Conservation (phyloP, 1,284 basidiomycete species). For the Trametes sp. region DNA sequence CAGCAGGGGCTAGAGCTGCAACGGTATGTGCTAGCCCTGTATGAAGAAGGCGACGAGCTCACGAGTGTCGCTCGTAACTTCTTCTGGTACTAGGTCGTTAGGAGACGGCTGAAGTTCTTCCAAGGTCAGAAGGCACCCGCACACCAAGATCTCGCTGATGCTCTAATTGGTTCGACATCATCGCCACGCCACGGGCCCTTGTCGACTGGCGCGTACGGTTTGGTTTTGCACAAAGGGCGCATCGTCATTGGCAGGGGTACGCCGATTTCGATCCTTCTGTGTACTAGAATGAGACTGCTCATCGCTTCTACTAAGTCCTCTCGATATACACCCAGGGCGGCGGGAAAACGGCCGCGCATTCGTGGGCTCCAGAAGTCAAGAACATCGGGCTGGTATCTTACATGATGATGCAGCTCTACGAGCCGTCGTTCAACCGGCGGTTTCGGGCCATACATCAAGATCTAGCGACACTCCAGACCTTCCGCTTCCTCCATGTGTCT, state of each 20-base stretch:
- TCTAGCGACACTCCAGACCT: neutral
- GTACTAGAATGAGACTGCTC: too few relatives aligned
- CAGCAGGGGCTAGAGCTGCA: neutral
- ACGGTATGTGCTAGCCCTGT: neutral
- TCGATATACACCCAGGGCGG: neutral
- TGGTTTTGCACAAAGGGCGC: neutral
- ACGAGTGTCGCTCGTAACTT: too few relatives aligned
- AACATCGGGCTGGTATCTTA: constrained; percentile 9
- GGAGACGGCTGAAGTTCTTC: neutral
- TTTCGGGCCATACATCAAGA: constrained; percentile 7
- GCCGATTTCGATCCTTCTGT: too few relatives aligned
- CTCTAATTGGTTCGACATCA: neutral
- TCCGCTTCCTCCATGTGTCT: neutral
- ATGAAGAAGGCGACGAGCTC: too few relatives aligned
- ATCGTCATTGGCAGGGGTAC: neutral
- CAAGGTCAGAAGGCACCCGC: neutral
- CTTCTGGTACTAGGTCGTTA: neutral
- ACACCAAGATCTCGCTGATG: neutral
- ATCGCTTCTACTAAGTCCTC: neutral
- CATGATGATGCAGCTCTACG: constrained; percentile 10
- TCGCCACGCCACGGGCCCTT: neutral
- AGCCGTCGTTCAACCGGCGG: neutral
- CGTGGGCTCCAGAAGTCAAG: neutral
- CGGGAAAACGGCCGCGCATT: neutral
- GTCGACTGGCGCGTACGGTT: neutral